These are phyloP conservation scores for Diaporthe amygdali DNA, from an alignment of 2,329 filamentous ascomycete species.

Conservation along the genomic window DNA sequence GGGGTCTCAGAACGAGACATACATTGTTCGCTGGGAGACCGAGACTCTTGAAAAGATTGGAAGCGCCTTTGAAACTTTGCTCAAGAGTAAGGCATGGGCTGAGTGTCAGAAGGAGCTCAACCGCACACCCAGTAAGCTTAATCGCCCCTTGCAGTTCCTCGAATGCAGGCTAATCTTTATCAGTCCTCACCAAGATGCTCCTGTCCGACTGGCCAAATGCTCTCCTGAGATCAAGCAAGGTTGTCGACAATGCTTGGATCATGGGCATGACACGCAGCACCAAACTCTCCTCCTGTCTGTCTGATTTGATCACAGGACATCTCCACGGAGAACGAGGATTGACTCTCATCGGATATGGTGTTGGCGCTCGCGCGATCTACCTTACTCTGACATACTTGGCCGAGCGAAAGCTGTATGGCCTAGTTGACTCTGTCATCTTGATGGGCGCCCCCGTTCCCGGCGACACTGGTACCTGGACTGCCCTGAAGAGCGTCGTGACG, in stretches of 20 bases:
- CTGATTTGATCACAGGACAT: conserved; percentile 81
- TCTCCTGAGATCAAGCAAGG: conserved; percentile 70
- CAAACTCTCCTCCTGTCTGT: conserved; percentile 73
- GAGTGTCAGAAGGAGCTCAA: conserved; percentile 62
- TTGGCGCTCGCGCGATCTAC: conserved; percentile 84
- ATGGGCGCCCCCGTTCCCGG: conserved; percentile 84
- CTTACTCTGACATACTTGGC: conserved; percentile 81
- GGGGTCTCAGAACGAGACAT: conserved; percentile 75
- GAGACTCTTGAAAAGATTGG: conserved; percentile 80
- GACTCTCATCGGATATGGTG: conserved; percentile 80
- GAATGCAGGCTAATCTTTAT: neutral
- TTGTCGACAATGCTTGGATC: conserved; percentile 84
- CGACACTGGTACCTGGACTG: conserved; percentile 74
- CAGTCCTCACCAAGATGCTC: conserved; percentile 47
- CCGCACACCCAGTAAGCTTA: conserved; percentile 50
- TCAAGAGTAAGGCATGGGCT: conserved; percentile 82
- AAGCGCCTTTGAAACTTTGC: conserved; percentile 75
- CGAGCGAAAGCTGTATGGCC: conserved; percentile 80
- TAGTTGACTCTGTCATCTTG: conserved; percentile 84
- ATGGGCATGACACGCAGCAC: conserved; percentile 78
- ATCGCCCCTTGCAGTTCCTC: neutral
- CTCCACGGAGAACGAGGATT: conserved; percentile 83
- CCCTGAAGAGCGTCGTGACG: conserved; percentile 77
- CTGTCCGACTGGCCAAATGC: conserved; percentile 66
- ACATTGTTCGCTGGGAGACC: conserved; percentile 84